Evolutionary conservation across 2,329 filamentous ascomycete species (phyloP), one percentile per base, ranked within the genome.

Genomic region (Aspergillus arachidicola): DNA sequence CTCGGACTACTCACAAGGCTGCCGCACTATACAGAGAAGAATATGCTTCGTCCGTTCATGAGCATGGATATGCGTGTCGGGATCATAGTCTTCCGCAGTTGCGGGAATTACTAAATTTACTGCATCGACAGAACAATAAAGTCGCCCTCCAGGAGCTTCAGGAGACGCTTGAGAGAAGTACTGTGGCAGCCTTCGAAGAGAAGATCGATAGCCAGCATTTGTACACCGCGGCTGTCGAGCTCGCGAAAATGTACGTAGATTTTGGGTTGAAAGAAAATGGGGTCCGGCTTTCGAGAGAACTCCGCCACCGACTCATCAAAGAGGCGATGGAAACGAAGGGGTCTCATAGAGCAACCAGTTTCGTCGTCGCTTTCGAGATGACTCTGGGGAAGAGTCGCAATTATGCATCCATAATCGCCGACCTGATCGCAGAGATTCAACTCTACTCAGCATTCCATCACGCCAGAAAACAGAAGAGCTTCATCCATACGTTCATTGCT

Each of bases 391-490:
- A 36, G 1, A 19, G 2, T 59, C 45, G n/a, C 6, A 54, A 54
- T 36, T 59, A 59, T 48, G 32, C 45, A 16, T n/a, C 45, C 6
- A 51, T 59, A 12, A 51, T 59, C 32, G 57, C 57, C 30, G 57
- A 59, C 32, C 45, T 59, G 11, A 48, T 59, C n/a, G 57, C 57
- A 30, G 57, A 59, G n/a, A 59, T 51, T 12, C 57, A 59, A 23
- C 45, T 59, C 16, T 59, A 51, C 19, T 46, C 45, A 5, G 32
- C 45, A 16, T 59, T 59, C 57, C 32, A 36, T 12, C 45, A 34
- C 9, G 23, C 23, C 6, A n/a, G 28, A 19, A 23, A 38, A 19
- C 23, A 43, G 21, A 50, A 12, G n/a, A 9, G 10, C 16, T 59
- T 59, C 16, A 59, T 59, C 11, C 57, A 59, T 11, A 48, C 45